phyloP scores from a whole-genome alignment of 768 basidiomycete species.

The Boletus rubroflammeus region DNA sequence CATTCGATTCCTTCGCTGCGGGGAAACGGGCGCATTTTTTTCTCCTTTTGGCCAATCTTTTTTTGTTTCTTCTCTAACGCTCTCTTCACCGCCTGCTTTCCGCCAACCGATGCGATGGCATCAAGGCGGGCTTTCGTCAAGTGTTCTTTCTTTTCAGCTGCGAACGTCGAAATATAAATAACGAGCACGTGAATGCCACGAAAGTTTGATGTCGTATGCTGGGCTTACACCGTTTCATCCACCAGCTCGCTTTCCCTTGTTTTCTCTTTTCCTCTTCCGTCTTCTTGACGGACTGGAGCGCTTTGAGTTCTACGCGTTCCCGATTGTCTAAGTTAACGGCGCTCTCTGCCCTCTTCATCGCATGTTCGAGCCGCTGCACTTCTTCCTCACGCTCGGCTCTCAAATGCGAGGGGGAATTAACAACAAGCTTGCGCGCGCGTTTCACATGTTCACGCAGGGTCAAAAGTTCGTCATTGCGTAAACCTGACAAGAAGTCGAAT shows the following conservation, averaged over 20 bases:
- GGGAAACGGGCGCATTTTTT: constrained; percentile 72
- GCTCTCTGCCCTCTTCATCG: constrained; percentile 76
- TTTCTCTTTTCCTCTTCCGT: constrained; percentile 58
- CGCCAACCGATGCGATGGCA: constrained; percentile 71
- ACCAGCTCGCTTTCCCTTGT: constrained; percentile 81
- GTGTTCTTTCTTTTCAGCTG: constrained; percentile 77
- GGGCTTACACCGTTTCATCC: constrained; percentile 72
- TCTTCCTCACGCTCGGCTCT: constrained; percentile 64
- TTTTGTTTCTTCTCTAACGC: constrained; percentile 87
- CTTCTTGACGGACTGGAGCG: constrained; percentile 44
- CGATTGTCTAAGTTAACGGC: constrained; percentile 66
- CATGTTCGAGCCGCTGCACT: constrained; percentile 62
- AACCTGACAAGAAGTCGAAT: constrained; percentile 70
- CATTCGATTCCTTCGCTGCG: constrained; percentile 15
- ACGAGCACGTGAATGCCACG: constrained; percentile 1
- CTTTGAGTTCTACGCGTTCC: constrained; percentile 68
- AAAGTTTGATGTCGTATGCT: not conserved
- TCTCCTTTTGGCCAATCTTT: constrained; percentile 86
- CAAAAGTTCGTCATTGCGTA: constrained; percentile 61
- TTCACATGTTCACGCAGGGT: constrained; percentile 64
- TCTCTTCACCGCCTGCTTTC: constrained; percentile 78
- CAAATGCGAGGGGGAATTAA: constrained; percentile 56
- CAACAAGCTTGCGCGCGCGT: constrained; percentile 61
- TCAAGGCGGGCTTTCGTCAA: constrained; percentile 75
- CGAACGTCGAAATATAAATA: not conserved